Percentiles rank a stretch among this genome's conserved stretches.
These are phyloP conservation scores for Alternaria sp. DNA, from an alignment of 2,329 filamentous ascomycete species.

Conservation along the genomic window DNA sequence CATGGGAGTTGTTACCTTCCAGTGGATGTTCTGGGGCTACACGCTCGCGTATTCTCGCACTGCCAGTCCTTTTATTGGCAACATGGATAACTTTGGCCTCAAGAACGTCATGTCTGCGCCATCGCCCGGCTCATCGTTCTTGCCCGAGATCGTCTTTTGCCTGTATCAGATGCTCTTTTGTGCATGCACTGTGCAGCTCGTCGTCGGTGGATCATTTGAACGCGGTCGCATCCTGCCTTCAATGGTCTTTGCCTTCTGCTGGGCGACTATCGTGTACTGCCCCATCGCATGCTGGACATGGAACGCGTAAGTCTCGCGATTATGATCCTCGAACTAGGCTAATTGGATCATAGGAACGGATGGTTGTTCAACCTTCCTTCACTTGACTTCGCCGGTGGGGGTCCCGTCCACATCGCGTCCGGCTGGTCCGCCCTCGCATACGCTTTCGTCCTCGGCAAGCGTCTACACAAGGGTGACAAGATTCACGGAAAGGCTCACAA, in stretches of 20 bases:
- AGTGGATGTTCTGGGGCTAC: conserved; percentile 72
- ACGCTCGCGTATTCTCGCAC: conserved; percentile 67
- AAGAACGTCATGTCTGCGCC: conserved; percentile 67
- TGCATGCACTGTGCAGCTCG: conserved; percentile 67
- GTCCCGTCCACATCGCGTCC: conserved; percentile 69
- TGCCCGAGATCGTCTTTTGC: conserved; percentile 71
- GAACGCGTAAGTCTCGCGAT: conserved; percentile 57
- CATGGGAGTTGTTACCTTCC: conserved; percentile 62
- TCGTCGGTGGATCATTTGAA: conserved; percentile 69
- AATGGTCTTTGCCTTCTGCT: conserved; percentile 68
- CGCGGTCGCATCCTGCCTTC: conserved; percentile 69
- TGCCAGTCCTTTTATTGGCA: conserved; percentile 67
- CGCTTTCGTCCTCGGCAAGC: conserved; percentile 67
- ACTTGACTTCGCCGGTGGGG: conserved; percentile 67
- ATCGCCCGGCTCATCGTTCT: conserved; percentile 61
- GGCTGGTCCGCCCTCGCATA: conserved; percentile 70
- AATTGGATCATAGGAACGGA: conserved; percentile 48
- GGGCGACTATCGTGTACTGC: conserved; percentile 71
- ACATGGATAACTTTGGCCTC: conserved; percentile 67
- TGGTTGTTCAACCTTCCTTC: conserved; percentile 68
- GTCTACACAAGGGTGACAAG: conserved; percentile 57
- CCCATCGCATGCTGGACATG: conserved; percentile 71
- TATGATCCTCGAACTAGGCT: neutral
- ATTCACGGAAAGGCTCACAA: conserved; percentile 66
- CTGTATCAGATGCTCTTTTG: conserved; percentile 71